phyloP scores from a whole-genome alignment of 192 early-diverging fungal genomes.

The Bifiguratus adelaidae region DNA sequence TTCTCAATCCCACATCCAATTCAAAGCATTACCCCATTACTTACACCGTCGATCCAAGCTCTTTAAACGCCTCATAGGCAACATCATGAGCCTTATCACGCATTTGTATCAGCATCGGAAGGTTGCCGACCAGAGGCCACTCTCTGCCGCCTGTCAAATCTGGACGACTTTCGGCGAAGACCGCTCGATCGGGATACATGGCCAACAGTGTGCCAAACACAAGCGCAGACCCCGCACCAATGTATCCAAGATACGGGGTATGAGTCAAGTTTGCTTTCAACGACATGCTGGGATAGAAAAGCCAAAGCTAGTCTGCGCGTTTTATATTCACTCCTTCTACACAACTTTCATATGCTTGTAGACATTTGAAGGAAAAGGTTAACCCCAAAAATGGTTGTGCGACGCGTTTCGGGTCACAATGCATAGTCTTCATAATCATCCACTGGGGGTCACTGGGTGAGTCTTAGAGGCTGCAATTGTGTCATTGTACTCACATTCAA shows the following conservation, averaged over 20 bases:
- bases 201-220: constrained; percentile 2
- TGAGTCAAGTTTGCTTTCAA: too few relatives aligned
- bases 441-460: too few relatives aligned
- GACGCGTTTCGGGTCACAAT: too few relatives aligned
- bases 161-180: constrained; percentile 13
- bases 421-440: too few relatives aligned
- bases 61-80: constrained; percentile 1
- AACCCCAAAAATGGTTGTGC: too few relatives aligned
- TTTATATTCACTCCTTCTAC: too few relatives aligned
- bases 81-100: constrained; percentile 8
- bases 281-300: too few relatives aligned
- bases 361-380: too few relatives aligned
- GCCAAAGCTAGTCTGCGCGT: too few relatives aligned
- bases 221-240: neutral
- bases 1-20: too few relatives aligned
- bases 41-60: constrained; percentile 8
- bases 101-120: constrained; percentile 3
- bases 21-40: neutral
- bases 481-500: constrained; percentile 32
- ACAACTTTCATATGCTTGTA: too few relatives aligned
- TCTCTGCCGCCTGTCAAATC: constrained; percentile 7
- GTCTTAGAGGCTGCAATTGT: too few relatives aligned
- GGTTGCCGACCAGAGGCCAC: constrained; percentile 13
- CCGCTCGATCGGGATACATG: constrained; percentile 16
- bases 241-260: neutral